Evolutionary conservation across 2,329 filamentous ascomycete species (phyloP).

Genomic region (Fusarium sp.): DNA sequence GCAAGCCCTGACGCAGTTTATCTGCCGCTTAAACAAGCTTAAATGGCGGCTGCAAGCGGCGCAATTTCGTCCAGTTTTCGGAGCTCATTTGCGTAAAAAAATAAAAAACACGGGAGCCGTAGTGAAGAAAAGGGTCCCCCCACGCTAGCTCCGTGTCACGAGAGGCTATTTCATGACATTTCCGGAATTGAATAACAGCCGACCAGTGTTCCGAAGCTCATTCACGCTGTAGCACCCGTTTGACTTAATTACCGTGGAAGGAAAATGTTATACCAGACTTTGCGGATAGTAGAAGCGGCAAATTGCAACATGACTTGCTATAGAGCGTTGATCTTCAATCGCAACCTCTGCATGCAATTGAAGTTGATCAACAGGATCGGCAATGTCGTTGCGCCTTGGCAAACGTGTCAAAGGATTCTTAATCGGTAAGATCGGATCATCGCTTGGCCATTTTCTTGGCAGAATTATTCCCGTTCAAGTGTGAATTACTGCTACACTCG

Average conservation of each 20-base stretch:
- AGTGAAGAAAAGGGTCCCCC: neutral
- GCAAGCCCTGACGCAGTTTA: slow-evolving; percentile 2
- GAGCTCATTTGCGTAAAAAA: neutral
- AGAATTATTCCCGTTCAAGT: slow-evolving; percentile 7
- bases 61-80: slow-evolving; percentile 2
- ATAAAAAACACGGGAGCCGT: neutral
- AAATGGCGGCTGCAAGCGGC: slow-evolving; percentile 19
- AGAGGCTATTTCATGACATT: neutral
- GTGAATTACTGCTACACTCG: neutral
- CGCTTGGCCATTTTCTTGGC: slow-evolving; percentile 13
- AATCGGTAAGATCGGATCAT: slow-evolving; percentile 27
- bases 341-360: neutral
- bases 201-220: neutral
- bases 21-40: slow-evolving; percentile 38
- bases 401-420: slow-evolving; percentile 12
- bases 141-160: neutral
- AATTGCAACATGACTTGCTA: neutral
- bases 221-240: neutral
- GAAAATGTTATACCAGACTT: neutral
- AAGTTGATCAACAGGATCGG: slow-evolving; percentile 14
- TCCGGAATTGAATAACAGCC: neutral
- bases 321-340: neutral
- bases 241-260: neutral
- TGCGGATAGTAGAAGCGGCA: neutral
- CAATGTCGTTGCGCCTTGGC: slow-evolving; percentile 6